Evolutionary conservation across 805 yeast species (phyloP).

Genomic region (Metschnikowia baotianmanensis): DNA sequence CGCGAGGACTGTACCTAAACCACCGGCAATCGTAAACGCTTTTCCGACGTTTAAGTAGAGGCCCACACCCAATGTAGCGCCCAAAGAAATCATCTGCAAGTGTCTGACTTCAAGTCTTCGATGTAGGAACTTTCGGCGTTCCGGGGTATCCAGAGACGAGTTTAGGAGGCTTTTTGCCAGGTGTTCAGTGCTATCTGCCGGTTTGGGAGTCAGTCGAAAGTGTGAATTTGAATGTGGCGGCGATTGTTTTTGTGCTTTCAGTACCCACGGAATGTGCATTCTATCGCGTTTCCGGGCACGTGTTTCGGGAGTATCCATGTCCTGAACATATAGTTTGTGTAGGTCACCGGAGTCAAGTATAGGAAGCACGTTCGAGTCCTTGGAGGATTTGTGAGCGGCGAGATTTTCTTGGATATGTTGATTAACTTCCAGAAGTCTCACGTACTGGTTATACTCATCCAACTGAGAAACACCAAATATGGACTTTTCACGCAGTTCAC

Average conservation of each 20-base stretch:
- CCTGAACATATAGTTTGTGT: conserved; percentile 8
- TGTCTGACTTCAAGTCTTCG: conserved; percentile 64
- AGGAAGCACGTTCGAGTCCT: conserved; percentile 8
- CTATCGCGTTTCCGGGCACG: not conserved
- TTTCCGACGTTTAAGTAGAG: conserved; percentile 67
- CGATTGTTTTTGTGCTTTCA: too few species aligned
- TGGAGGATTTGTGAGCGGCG: conserved; percentile 3
- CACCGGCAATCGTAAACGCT: conserved; percentile 72
- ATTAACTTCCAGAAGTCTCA: conserved; percentile 34
- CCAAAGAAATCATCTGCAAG: conserved; percentile 73
- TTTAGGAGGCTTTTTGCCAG: not conserved
- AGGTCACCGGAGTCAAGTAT: conserved; percentile 13
- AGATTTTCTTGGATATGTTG: conserved; percentile 28
- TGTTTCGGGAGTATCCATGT: not conserved
- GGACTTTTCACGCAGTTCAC: conserved; percentile 15
- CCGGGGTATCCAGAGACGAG: not conserved
- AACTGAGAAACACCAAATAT: conserved; percentile 30
- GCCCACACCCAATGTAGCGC: conserved; percentile 81
- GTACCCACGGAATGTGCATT: not conserved
- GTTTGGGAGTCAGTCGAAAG: not conserved
- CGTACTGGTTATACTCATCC: conserved; percentile 35
- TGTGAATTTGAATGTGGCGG: too few species aligned
- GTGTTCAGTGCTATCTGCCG: not conserved
- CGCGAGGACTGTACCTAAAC: conserved; percentile 71
- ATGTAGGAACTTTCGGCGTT: conserved; percentile 34